phyloP scores from a whole-genome alignment of 2,329 filamentous ascomycete species.

The Microascus cirrosus region DNA sequence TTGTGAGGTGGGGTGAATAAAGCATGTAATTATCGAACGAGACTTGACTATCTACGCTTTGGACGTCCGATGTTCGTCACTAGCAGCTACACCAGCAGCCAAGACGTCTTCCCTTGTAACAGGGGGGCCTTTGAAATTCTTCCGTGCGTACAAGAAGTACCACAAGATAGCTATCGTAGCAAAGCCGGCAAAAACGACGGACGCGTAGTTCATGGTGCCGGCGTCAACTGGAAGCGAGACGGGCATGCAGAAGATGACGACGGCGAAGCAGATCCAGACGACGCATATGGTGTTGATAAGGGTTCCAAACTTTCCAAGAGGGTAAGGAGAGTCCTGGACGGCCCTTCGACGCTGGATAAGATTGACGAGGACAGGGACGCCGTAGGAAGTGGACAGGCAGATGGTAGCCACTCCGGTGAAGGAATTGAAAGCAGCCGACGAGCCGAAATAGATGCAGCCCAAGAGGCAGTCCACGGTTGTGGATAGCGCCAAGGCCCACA shows the following conservation, averaged over 20 bases:
- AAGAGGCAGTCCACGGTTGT: conserved; percentile 54
- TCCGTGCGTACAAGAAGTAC: conserved; percentile 61
- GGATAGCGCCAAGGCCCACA: conserved; percentile 63
- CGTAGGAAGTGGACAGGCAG: conserved; percentile 57
- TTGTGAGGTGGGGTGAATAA: not conserved
- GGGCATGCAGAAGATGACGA: conserved; percentile 67
- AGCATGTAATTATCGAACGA: not conserved
- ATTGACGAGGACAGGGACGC: conserved; percentile 55
- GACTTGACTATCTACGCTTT: not conserved
- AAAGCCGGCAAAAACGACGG: conserved; percentile 63
- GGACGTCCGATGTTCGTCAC: not conserved
- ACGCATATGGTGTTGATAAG: conserved; percentile 53
- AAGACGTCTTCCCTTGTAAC: conserved; percentile 8
- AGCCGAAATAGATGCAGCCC: conserved; percentile 59
- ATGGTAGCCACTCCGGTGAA: conserved; percentile 63
- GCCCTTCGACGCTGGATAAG: conserved; percentile 49
- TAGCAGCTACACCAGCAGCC: not conserved
- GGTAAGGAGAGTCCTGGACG: conserved; percentile 44
- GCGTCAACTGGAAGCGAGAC: conserved; percentile 46
- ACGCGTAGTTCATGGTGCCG: conserved; percentile 59
- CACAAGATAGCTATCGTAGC: conserved; percentile 48
- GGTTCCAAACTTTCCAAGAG: conserved; percentile 50
- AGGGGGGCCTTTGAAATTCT: conserved; percentile 57
- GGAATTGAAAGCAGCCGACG: conserved; percentile 58
- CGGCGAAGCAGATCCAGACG: conserved; percentile 55